Evolutionary conservation across 2,329 filamentous ascomycete genomes (phyloP).

Genomic region (Sclerotinia glacialis): DNA sequence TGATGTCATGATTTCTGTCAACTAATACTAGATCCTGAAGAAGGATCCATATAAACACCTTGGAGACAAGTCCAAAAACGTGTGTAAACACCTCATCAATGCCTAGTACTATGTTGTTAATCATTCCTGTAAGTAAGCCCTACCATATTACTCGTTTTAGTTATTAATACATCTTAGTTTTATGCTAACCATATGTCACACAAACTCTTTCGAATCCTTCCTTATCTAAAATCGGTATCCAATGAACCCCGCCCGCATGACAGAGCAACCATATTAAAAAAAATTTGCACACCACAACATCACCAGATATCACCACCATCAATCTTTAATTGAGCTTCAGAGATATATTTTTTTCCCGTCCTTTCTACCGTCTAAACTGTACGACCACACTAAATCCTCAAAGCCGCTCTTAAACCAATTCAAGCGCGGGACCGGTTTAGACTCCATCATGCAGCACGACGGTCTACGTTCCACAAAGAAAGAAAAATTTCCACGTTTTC

Average conservation of each 20-base stretch:
- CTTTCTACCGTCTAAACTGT: neutral
- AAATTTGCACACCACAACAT: neutral
- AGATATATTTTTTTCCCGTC: neutral
- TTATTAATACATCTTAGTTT: neutral
- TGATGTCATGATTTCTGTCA: neutral
- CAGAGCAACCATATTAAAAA: neutral
- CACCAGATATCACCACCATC: neutral
- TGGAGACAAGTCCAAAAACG: neutral
- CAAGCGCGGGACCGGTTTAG: constrained; percentile 2
- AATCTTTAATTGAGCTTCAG: neutral
- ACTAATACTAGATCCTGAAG: neutral
- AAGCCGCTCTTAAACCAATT: neutral
- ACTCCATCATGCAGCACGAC: constrained; percentile 15
- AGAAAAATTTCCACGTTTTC: constrained; percentile 15
- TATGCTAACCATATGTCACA: neutral
- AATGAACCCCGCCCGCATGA: neutral
- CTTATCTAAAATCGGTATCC: neutral
- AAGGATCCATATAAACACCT: neutral
- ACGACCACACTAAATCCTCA: neutral
- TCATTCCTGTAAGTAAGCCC: neutral
- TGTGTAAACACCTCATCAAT: neutral
- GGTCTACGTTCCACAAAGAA: neutral
- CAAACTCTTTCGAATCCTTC: neutral
- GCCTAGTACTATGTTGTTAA: neutral
- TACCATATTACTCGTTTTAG: neutral